phyloP scores from a whole-genome alignment of 1,284 basidiomycete genomes.

The Fomes fomentarius region DNA sequence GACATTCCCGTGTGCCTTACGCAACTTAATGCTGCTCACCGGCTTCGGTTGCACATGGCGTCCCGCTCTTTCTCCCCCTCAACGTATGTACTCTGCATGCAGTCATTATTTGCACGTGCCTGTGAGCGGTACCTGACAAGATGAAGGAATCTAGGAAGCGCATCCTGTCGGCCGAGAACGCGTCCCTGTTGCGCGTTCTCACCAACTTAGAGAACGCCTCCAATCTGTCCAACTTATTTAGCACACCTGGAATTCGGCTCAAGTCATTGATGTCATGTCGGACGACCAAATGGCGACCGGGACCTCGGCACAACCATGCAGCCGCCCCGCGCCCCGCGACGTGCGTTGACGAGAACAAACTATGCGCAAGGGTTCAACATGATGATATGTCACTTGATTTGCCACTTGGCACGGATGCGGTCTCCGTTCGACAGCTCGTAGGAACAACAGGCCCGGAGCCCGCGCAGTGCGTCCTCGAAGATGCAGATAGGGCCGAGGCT shows the following conservation, averaged over 20 bases:
- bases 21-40: not conserved
- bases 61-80: not conserved
- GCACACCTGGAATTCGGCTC: not conserved
- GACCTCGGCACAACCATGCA: not conserved
- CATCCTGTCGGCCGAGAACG: not conserved
- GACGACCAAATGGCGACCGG: not conserved
- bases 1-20: not conserved
- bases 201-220: not conserved
- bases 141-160: not conserved
- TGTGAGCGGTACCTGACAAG: not conserved
- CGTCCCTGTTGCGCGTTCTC: not conserved
- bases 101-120: not conserved
- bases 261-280: not conserved
- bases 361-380: not conserved
- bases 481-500: constrained; percentile 1
- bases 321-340: not conserved
- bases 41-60: no score
- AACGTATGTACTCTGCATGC: not conserved
- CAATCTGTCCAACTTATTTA: constrained; percentile 2
- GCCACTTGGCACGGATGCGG: no score
- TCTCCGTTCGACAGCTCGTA: not conserved
- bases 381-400: no score
- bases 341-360: not conserved
- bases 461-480: not conserved
- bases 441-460: not conserved